Evolutionary conservation across 2,329 filamentous ascomycete species (phyloP).

Genomic region (Microascus cirrosus): DNA sequence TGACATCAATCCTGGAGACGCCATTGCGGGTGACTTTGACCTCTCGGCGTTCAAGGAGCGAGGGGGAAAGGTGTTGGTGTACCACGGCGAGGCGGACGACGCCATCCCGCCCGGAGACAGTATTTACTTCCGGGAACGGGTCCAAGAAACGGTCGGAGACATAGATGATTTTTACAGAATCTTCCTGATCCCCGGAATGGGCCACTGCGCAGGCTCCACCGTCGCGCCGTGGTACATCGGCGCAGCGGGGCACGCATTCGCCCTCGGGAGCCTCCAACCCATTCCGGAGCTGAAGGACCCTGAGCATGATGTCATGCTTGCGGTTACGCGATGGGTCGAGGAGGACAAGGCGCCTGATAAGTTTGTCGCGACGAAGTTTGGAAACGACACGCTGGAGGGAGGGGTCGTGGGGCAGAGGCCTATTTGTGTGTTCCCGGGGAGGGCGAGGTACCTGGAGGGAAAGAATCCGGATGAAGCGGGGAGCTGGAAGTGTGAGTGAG

Average conservation of each 20-base stretch:
- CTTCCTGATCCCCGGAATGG: conserved; percentile 39
- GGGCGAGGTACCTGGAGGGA: no score
- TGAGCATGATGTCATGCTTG: conserved; percentile 23
- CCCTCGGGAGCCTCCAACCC: conserved; percentile 21
- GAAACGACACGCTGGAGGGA: conserved; percentile 10
- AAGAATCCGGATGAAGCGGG: no score
- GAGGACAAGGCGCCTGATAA: conserved; percentile 16
- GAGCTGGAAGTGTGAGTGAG: neutral
- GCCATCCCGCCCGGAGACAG: conserved; percentile 20
- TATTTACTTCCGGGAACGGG: conserved; percentile 11
- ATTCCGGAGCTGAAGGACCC: conserved; percentile 24
- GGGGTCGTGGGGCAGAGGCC: conserved; percentile 31
- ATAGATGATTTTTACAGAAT: conserved; percentile 36
- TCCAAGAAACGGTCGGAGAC: conserved; percentile 28
- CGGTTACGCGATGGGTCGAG: conserved; percentile 25
- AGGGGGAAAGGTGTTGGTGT: conserved; percentile 30
- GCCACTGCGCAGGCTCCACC: conserved; percentile 24
- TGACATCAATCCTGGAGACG: conserved; percentile 21
- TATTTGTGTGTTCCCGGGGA: conserved; percentile 28
- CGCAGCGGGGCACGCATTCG: conserved; percentile 25
- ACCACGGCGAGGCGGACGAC: conserved; percentile 28
- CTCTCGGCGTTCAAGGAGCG: conserved; percentile 24
- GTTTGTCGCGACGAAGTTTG: conserved; percentile 22
- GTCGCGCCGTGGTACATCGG: conserved; percentile 20
- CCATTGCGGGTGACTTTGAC: conserved; percentile 22